Evolutionary conservation across 768 basidiomycete species (phyloP), one percentile per base, ranked within the genome.

Genomic region (Myochromella boudieri): DNA sequence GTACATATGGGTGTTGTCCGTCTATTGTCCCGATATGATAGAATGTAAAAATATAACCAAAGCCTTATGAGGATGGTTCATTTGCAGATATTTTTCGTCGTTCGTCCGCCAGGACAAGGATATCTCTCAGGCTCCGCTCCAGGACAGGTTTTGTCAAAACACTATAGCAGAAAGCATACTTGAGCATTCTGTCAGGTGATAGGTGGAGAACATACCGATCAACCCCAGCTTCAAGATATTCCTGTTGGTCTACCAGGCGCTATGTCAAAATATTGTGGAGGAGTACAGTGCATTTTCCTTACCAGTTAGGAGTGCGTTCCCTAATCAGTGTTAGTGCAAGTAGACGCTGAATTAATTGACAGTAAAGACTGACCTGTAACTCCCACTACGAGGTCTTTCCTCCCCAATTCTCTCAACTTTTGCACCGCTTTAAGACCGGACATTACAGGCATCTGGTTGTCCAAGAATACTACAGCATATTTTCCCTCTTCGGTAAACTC

Each of bases 391-490:
- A 92, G 87, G 57, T 92, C 89, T 15, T 61, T 68, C 51, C 89
- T 72, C 6, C 82, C 84, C 60, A 82, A 61, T 48, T 76, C 72
- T 49, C 91, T 70, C 29, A 94, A 67, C 60, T 78, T 82, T 44
- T 74, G 62, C 9, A 91, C 81, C 15, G 79, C 76, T 48, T 82
- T 78, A 36, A 90, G 60, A 12, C 92, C 92, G 51, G 84, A 84
- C 72, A 90, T 74, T 15, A 89, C 69, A 7, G 85, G 86, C 87
- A 92, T 92, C 65, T 91, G 89, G 62, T 94, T 93, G 46, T 80
- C 78, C 58, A 81, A 60, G 49, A 79, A 81, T 32, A 78, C 63
- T 1, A 78, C 66, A 15, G 75, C 73, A 56, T 64, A 80, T 52
- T 66, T 75, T 9, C 63, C 61, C 50, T 74, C 68, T 37, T 64